Evolutionary conservation across 805 yeast genomes (phyloP).

Genomic region (Wickerhamomyces hampshirensis): DNA sequence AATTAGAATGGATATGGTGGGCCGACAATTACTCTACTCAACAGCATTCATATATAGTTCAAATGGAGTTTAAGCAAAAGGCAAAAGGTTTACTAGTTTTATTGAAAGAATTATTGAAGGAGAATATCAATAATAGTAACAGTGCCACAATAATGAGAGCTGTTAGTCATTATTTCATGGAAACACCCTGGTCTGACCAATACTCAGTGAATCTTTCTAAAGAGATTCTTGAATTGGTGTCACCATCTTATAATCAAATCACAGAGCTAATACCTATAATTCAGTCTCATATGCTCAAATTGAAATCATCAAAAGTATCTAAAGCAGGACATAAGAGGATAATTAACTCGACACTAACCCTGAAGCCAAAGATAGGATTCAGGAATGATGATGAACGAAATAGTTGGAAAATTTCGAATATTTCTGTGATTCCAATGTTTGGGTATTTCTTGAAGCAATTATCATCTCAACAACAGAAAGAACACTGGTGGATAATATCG

Average conservation of each 20-base stretch:
- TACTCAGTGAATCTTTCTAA: slow-evolving; percentile 1
- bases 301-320: slow-evolving; percentile 11
- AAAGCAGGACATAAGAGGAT: slow-evolving; percentile 20
- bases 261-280: not conserved
- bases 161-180: slow-evolving; percentile 7
- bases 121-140: not conserved
- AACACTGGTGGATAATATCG: slow-evolving; percentile 23
- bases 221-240: not conserved
- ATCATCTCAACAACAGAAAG: slow-evolving; percentile 5
- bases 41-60: slow-evolving; percentile 8
- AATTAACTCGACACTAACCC: slow-evolving; percentile 1
- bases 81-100: slow-evolving; percentile 4
- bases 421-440: slow-evolving; percentile 16
- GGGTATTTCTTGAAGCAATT: slow-evolving; percentile 4
- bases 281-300: slow-evolving; percentile 8
- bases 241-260: not conserved
- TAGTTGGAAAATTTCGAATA: slow-evolving; percentile 17
- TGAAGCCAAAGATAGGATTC: slow-evolving; percentile 15
- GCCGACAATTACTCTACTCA: slow-evolving; percentile 13
- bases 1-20: slow-evolving; percentile 17
- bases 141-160: not conserved
- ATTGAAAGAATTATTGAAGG: slow-evolving; percentile 1
- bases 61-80: slow-evolving; percentile 8
- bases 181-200: slow-evolving; percentile 20
- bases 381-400: slow-evolving; percentile 6